A percentile compares a stretch with the other conserved stretches of the same genome.
Conservation (phyloP, 768 basidiomycete species). For the Pleurotus giganteus region DNA sequence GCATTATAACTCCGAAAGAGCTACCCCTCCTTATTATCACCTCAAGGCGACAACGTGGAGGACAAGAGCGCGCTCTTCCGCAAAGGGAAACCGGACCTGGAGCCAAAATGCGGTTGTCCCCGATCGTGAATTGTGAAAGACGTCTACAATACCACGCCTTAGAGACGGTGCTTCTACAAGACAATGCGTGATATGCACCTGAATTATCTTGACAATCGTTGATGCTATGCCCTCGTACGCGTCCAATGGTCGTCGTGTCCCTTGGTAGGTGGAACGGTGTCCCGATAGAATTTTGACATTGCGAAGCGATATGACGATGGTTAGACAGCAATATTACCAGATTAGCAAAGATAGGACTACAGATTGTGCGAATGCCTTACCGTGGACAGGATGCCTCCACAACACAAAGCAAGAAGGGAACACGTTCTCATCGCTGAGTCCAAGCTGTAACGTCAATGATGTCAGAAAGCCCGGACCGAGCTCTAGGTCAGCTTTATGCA, state of each 20-base stretch:
- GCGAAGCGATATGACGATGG: not conserved
- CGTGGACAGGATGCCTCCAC: not conserved
- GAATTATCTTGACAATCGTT: conserved; percentile 1
- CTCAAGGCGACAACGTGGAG: conserved; percentile 5
- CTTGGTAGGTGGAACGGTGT: not conserved
- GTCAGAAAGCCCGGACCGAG: not conserved
- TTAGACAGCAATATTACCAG: not conserved
- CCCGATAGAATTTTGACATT: not conserved
- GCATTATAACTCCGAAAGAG: conserved; percentile 3
- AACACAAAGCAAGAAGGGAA: not conserved
- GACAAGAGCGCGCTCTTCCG: conserved; percentile 1
- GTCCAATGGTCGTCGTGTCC: not conserved
- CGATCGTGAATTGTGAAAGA: not conserved
- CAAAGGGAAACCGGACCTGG: conserved; percentile 4
- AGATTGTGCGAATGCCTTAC: not conserved
- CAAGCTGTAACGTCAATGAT: not conserved
- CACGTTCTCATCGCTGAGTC: conserved; percentile 1
- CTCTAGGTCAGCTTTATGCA: too few species aligned
- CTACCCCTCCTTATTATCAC: conserved; percentile 9
- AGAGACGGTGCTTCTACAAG: not conserved
- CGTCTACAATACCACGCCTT: conserved; percentile 8
- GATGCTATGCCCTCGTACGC: not conserved
- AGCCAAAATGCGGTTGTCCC: not conserved
- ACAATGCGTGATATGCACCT: not conserved
- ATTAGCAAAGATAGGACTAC: not conserved